Evolutionary conservation across 2,329 filamentous ascomycete genomes (phyloP).

Genomic region (Clonostachys sp.): DNA sequence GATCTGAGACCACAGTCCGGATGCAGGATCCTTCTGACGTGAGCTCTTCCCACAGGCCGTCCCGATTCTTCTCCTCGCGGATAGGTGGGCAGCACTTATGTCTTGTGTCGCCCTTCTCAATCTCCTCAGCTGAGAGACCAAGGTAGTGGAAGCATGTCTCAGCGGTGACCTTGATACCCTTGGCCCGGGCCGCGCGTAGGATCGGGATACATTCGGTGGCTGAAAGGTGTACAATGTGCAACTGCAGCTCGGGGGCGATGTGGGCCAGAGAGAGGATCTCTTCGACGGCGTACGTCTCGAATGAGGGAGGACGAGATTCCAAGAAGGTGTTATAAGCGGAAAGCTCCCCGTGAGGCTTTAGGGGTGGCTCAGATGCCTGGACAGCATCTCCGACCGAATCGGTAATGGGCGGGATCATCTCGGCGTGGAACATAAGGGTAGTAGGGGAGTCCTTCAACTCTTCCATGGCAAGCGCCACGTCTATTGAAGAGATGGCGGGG

Average conservation of each 20-base stretch:
- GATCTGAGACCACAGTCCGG: conserved; percentile 87
- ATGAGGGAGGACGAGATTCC: conserved; percentile 79
- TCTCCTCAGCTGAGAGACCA: conserved; percentile 75
- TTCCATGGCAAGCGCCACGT: conserved; percentile 76
- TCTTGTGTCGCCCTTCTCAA: conserved; percentile 79
- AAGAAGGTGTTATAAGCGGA: conserved; percentile 87
- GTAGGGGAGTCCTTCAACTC: conserved; percentile 78
- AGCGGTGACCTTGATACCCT: conserved; percentile 81
- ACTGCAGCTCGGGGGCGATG: conserved; percentile 72
- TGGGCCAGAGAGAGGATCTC: conserved; percentile 80
- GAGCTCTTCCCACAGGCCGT: conserved; percentile 83
- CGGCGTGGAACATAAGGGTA: conserved; percentile 97
- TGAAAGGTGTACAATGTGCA: conserved; percentile 92
- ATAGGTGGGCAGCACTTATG: conserved; percentile 97
- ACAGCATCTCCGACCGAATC: conserved; percentile 76
- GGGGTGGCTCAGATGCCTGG: conserved; percentile 63
- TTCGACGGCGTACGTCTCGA: conserved; percentile 87
- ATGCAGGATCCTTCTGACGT: conserved; percentile 70
- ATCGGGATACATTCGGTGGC: conserved; percentile 85
- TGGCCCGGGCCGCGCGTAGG: conserved; percentile 65
- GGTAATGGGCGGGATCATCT: conserved; percentile 90
- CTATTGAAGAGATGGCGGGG: conserved; percentile 76
- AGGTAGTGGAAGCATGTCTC: conserved; percentile 97
- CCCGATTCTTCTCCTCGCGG: conserved; percentile 74
- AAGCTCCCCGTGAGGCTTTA: conserved; percentile 66